Conservation (phyloP, 2,329 filamentous ascomycete species). For the Venturia carpophila region DNA sequence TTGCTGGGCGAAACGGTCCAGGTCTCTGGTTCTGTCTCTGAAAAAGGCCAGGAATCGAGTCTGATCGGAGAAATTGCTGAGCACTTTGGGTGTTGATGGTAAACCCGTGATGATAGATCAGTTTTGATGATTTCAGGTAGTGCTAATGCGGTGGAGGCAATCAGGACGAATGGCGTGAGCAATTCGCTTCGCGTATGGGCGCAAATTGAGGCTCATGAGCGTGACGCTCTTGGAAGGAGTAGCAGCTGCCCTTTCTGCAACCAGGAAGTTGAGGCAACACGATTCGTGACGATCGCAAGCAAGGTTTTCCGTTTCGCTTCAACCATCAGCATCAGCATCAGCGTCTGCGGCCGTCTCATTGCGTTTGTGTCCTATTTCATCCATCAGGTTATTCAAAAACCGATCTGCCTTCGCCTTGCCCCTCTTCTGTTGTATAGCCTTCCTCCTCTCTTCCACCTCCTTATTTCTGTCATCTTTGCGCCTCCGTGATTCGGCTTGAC, state of each 20-base stretch:
- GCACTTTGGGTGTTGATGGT: no score
- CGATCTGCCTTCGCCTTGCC: constrained; percentile 62
- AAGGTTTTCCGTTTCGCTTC: background rate
- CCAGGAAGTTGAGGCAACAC: background rate
- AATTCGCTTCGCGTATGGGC: background rate
- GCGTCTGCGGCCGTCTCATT: background rate
- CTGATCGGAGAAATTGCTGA: no score
- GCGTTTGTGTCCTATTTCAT: constrained; percentile 24
- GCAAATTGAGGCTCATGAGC: background rate
- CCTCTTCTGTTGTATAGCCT: constrained; percentile 43
- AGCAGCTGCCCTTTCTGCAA: background rate
- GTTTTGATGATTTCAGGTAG: background rate
- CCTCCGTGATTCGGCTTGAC: constrained; percentile 49
- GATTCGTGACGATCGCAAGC: background rate
- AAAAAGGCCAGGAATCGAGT: no score
- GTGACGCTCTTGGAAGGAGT: background rate
- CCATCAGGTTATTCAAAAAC: constrained; percentile 56
- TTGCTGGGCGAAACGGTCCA: no score
- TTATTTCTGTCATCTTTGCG: constrained; percentile 48
- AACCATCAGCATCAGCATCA: constrained; percentile 1
- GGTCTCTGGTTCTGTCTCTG: no score
- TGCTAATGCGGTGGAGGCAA: background rate
- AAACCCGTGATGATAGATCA: no score
- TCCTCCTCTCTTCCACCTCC: constrained; percentile 48
- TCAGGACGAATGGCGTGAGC: background rate